Conservation (phyloP, 108 stramenopile species). For the Licmophora abbreviata region DNA sequence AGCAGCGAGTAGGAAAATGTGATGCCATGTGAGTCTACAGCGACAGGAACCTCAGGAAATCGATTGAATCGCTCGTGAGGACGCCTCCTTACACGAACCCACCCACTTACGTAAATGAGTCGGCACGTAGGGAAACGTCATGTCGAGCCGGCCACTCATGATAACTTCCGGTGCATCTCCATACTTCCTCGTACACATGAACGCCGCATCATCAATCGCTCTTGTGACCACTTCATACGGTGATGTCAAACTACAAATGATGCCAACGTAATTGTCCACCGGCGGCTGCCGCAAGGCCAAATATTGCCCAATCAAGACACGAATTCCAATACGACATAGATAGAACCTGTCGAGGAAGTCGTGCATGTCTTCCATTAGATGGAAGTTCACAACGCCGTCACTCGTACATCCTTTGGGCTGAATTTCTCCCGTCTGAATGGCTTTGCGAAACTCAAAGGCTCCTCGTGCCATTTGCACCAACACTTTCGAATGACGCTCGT, state of each 20-base stretch:
- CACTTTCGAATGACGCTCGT: conserved; percentile 88
- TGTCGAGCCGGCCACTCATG: conserved; percentile 87
- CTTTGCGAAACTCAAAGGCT: conserved; percentile 88
- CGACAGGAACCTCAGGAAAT: too few species aligned
- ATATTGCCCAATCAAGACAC: conserved; percentile 97
- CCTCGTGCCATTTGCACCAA: conserved; percentile 96
- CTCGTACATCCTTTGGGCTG: conserved; percentile 12
- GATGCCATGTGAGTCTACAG: not conserved
- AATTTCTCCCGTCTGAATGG: conserved; percentile 29
- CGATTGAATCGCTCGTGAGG: too few species aligned
- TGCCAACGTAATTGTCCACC: conserved; percentile 87
- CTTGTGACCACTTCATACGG: conserved; percentile 94
- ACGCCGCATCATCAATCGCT: conserved; percentile 94
- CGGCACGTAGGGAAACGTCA: conserved; percentile 93
- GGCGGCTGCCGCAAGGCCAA: conserved; percentile 80
- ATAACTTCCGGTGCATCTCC: conserved; percentile 99
- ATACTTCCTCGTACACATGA: conserved; percentile 95
- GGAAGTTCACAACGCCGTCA: conserved; percentile 37
- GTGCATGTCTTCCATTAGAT: conserved; percentile 77
- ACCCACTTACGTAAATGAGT: conserved; percentile 69
- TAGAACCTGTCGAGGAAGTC: conserved; percentile 97
- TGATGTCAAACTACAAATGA: conserved; percentile 69
- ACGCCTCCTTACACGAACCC: too few species aligned
- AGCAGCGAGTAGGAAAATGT: not conserved
- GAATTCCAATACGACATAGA: conserved; percentile 95